A percentile compares a stretch with the other conserved stretches of the same genome.
phyloP scores from a whole-genome alignment of 2,329 filamentous ascomycete species.

The Metarhizium sp. region DNA sequence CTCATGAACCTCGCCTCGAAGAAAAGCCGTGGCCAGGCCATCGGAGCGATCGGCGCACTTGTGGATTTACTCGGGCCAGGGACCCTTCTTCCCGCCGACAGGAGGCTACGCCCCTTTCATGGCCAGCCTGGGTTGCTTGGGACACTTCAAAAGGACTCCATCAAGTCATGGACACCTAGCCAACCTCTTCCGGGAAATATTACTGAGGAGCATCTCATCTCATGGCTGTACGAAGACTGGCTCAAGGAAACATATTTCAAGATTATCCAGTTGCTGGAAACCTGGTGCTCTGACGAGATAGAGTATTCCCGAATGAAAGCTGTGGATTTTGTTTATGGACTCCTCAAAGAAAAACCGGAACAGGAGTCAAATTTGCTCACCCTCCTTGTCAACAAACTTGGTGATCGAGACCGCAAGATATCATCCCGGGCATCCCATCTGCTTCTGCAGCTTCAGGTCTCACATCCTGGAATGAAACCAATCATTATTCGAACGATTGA shows the following conservation, averaged over 20 bases:
- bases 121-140: conserved; percentile 69
- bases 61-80: conserved; percentile 93
- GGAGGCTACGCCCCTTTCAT: conserved; percentile 71
- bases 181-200: conserved; percentile 65
- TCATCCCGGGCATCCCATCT: conserved; percentile 88
- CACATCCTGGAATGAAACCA: conserved; percentile 88
- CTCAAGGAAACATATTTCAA: conserved; percentile 91
- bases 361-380: conserved; percentile 91
- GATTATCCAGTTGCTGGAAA: conserved; percentile 80
- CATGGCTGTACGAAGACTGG: conserved; percentile 93
- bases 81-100: conserved; percentile 69
- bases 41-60: conserved; percentile 83
- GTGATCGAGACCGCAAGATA: conserved; percentile 92
- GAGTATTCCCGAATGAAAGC: conserved; percentile 84
- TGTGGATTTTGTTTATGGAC: conserved; percentile 82
- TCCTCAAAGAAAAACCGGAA: conserved; percentile 92
- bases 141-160: conserved; percentile 53
- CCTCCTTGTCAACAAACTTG: conserved; percentile 90
- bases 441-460: conserved; percentile 79
- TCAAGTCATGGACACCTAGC: conserved; percentile 53
- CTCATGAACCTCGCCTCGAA: conserved; percentile 79
- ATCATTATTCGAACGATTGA: conserved; percentile 81
- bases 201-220: conserved; percentile 67
- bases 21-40: conserved; percentile 83
- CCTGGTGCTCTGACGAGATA: conserved; percentile 91